phyloP scores from a whole-genome alignment of 257 asterid genomes.

The Lithospermum erythrorhizon region DNA sequence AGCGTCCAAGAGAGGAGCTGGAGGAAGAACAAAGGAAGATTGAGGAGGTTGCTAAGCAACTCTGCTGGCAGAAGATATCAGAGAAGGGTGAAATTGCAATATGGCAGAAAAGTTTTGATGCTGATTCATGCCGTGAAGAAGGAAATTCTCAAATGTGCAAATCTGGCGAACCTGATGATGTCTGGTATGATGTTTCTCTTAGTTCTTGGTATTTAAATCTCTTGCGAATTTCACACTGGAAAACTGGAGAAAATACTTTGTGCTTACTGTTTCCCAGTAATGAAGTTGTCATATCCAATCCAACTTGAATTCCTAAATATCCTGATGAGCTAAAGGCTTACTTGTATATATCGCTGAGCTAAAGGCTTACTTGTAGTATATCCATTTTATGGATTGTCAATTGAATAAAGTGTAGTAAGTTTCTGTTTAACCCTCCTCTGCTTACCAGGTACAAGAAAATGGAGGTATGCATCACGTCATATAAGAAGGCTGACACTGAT shows the following conservation, averaged over 20 bases:
- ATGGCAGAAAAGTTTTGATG: conserved; percentile 85
- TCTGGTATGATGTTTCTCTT: conserved; percentile 44
- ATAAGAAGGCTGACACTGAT: conserved; percentile 26
- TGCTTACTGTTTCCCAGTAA: too few species aligned
- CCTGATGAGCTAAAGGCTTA: not conserved
- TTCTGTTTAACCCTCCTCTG: not conserved
- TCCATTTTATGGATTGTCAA: too few species aligned
- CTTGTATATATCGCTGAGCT: not conserved
- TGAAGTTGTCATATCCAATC: too few species aligned
- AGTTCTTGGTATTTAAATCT: too few species aligned
- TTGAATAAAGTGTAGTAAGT: not conserved
- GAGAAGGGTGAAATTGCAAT: conserved; percentile 86
- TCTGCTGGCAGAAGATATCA: conserved; percentile 90
- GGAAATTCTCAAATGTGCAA: conserved; percentile 63
- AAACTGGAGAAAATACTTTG: not conserved
- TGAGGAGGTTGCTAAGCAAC: conserved; percentile 79
- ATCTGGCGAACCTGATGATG: conserved; percentile 62
- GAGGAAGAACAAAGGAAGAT: conserved; percentile 85
- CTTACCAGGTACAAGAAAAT: conserved; percentile 77
- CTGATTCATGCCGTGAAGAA: conserved; percentile 62
- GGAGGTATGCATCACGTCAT: conserved; percentile 73
- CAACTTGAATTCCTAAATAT: not conserved
- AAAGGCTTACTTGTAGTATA: not conserved
- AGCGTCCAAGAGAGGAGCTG: conserved; percentile 80
- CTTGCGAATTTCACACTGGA: not conserved